Conservation (phyloP, 2,329 filamentous ascomycete species). For the Xylariales sp. region DNA sequence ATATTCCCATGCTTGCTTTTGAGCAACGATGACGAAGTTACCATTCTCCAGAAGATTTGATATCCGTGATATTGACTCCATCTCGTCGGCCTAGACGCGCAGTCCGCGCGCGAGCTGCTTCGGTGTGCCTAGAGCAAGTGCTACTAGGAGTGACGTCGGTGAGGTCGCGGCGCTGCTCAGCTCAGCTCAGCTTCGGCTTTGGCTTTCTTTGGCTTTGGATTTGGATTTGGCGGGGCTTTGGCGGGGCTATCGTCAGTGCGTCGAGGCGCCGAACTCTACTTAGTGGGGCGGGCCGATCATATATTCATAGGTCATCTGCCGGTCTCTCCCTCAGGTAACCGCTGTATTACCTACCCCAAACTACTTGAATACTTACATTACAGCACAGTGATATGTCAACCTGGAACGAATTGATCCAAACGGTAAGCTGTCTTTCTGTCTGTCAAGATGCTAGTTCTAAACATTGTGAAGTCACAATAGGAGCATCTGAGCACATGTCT, state of each 20-base stretch:
- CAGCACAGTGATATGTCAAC: neutral
- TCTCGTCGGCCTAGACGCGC: slow-evolving; percentile 32
- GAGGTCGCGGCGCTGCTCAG: slow-evolving; percentile 2
- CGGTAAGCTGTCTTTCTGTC: neutral
- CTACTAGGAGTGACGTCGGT: slow-evolving; percentile 6
- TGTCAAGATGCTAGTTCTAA: slow-evolving; percentile 1
- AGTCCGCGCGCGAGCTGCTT: slow-evolving; percentile 23
- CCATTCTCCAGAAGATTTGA: slow-evolving; percentile 92
- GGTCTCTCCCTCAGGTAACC: no score
- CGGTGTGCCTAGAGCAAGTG: slow-evolving; percentile 4
- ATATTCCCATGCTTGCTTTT: neutral
- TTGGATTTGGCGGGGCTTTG: no score
- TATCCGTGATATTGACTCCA: slow-evolving; percentile 96
- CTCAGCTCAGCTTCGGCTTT: no score
- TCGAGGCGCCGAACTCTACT: neutral
- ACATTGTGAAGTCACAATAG: slow-evolving; percentile 14
- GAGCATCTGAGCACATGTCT: slow-evolving; percentile 1
- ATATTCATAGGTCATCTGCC: no score
- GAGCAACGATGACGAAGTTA: slow-evolving; percentile 37
- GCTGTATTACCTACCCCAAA: no score
- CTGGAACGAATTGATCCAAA: neutral
- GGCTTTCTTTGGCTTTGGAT: no score
- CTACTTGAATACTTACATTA: no score
- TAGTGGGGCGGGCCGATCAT: slow-evolving; percentile 1
- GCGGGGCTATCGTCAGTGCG: slow-evolving; percentile 5